Base-by-base conservation (phyloP, 1,284 basidiomycete genomes). In the Ceratobasidium sp. region DNA sequence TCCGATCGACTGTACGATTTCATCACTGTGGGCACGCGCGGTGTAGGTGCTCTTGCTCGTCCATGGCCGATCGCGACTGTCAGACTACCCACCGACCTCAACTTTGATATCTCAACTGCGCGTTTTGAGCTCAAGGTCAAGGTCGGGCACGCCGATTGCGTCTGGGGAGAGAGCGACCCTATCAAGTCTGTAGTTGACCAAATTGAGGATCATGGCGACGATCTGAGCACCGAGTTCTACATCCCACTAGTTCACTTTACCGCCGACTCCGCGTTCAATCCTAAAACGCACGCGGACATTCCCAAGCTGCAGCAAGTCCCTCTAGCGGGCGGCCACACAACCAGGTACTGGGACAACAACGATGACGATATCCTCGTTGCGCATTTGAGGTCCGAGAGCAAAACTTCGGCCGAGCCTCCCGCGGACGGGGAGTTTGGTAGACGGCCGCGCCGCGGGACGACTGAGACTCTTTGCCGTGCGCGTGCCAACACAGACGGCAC, bases 191-290 rank as follows among this genome's bases (percentile, higher is more conserved):
- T 9, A 4, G 57, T 41, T 17, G 48, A n/a, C 51, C 54, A 71
- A 0, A 76, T 75, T 8, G 45, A 74, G 5, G 79, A 78, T 3
- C 77, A 75, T 19, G 77, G 74, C 67, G 78, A 83, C 8, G 83
- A 83, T 29, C 82, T 89, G 1, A 86, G 89, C 14, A 97, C 95
- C 11, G 95, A 97, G 85, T 91, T 98, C 19, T 98, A 89, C 81
- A 81, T 98, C 0, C 96, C 96, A 0, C 86, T 94, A 67, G 89
- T 97, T n/a, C 96, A 98, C 82, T 98, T 90, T 80, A 95, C 94
- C 75, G 78, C 77, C 31, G 65, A 75, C 29, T 65, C 72, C 41
- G 59, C 54, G 24, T 63, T 60, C 41, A 45, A 66, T 14, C 56
- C 56, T n/a, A 45, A 65, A 41, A 64, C 50, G 27, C 29, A 75